Evolutionary conservation across 371 early-diverging fungal genomes (phyloP).

Genomic region (Parasitella parasitica): DNA sequence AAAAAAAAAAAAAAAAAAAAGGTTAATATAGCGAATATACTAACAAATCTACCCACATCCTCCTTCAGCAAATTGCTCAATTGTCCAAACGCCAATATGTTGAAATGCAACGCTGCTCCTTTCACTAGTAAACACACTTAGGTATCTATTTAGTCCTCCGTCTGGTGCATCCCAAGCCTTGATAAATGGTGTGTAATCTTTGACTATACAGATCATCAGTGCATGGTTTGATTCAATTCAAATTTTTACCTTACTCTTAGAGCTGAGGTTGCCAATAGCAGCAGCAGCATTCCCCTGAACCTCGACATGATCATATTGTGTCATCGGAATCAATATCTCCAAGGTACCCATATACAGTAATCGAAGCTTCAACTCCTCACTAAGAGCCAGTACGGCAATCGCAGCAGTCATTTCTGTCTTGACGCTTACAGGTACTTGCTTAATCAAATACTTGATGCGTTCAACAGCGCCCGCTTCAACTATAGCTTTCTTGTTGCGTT

Average conservation of each 20-base stretch:
- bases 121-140: slow-evolving; percentile 68
- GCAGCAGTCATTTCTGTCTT: slow-evolving; percentile 88
- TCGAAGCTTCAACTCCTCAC: slow-evolving; percentile 77
- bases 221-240: background rate
- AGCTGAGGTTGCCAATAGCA: slow-evolving; percentile 81
- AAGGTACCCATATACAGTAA: slow-evolving; percentile 65
- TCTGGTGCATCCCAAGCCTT: slow-evolving; percentile 68
- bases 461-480: slow-evolving; percentile 83
- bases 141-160: slow-evolving; percentile 71
- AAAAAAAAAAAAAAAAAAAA: background rate
- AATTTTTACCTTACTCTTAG: slow-evolving; percentile 50
- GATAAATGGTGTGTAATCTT: slow-evolving; percentile 69
- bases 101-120: slow-evolving; percentile 72
- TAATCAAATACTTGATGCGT: slow-evolving; percentile 64
- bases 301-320: slow-evolving; percentile 59
- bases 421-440: slow-evolving; percentile 63
- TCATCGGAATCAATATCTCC: slow-evolving; percentile 74
- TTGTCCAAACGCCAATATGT: slow-evolving; percentile 88
- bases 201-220: slow-evolving; percentile 25
- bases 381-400: slow-evolving; percentile 81
- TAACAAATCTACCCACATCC: slow-evolving; percentile 29
- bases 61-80: slow-evolving; percentile 80
- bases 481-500: slow-evolving; percentile 77
- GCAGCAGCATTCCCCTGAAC: slow-evolving; percentile 85
- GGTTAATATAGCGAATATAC: background rate